Base-by-base conservation (phyloP, 2,329 filamentous ascomycete species). In the Trichoderma sp. region DNA sequence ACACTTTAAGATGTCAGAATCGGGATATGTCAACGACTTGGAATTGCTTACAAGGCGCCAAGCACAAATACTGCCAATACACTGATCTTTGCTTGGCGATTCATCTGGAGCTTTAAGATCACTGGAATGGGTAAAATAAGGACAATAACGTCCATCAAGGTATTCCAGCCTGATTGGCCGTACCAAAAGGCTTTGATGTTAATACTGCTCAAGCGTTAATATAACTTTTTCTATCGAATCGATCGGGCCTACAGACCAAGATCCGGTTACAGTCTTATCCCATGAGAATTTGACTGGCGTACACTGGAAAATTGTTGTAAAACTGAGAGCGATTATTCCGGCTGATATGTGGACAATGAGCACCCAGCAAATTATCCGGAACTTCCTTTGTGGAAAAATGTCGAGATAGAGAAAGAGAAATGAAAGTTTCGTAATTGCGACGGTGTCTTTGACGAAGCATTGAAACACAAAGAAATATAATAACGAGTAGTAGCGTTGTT, bases 391-490 rank as follows among this genome's bases (percentile, higher is more conserved):
- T 1, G 63, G 63, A 59, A 67, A 67, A 2, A 67, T 67, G 29
- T 67, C 63, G n/a, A 67, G 63, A n/a, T 67, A 67, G 8, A 67
- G 55, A 11, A 67, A 67, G 5, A 67, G 40, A 37, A 67, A 67
- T 4, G 63, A 67, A 8, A 67, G 16, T 10, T 67, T 67, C 11
- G 63, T 67, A 27, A 67, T 67, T 2, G 19, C 63, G 19, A 67
- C 63, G 5, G 63, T 67, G 55, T 67, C 58, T 21, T 67, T 67
- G n/a, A 67, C 53, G 13, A 67, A 67, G 14, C 53, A 67, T 24
- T 67, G 63, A 11, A 67, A 67, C 29, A 67, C 35, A 16, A 67
- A 67, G 33, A 67, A 67, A n/a, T 67, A 67, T 59, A 67, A 43
- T 16, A 67, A 37, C 16, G 63, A 67, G 63, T 67, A n/a, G 13